Conservation (phyloP, 2,329 filamentous ascomycete species). For the Tolypocladium cylindrosporum region DNA sequence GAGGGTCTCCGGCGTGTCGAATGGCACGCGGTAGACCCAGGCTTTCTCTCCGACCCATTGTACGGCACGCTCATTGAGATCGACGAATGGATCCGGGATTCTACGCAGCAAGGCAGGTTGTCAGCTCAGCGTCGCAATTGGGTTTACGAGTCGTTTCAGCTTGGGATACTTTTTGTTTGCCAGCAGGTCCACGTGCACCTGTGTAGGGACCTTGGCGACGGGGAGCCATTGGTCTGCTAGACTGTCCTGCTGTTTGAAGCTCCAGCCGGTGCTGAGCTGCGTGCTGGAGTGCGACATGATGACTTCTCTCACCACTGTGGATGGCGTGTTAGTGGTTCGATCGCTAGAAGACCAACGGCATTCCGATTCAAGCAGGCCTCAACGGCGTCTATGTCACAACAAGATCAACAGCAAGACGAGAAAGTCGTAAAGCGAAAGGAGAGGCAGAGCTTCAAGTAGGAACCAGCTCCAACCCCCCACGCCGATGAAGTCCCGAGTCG, state of each 20-base stretch:
- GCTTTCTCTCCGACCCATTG: slow-evolving; percentile 53
- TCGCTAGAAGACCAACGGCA: background rate
- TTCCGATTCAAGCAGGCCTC: background rate
- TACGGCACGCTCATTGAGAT: slow-evolving; percentile 49
- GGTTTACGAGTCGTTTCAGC: background rate
- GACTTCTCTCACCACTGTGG: background rate
- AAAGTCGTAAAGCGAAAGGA: background rate
- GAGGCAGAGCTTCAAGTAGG: background rate
- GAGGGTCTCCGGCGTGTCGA: slow-evolving; percentile 6
- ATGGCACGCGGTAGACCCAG: slow-evolving; percentile 44
- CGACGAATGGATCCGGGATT: slow-evolving; percentile 47
- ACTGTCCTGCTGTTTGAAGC: slow-evolving; percentile 13
- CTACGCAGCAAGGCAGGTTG: slow-evolving; percentile 8
- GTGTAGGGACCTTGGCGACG: slow-evolving; percentile 22
- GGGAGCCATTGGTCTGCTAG: slow-evolving; percentile 21
- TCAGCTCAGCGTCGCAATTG: background rate
- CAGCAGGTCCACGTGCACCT: slow-evolving; percentile 27
- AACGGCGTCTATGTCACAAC: too few species aligned
- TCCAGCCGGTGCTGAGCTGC: slow-evolving; percentile 13
- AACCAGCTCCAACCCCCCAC: background rate
- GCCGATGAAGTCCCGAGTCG: background rate
- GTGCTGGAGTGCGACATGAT: background rate
- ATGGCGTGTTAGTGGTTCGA: background rate
- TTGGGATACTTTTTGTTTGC: slow-evolving; percentile 4
- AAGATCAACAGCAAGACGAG: background rate